Base-by-base conservation (phyloP, 2,329 filamentous ascomycete genomes). In the Apiospora kogelbergensis region DNA sequence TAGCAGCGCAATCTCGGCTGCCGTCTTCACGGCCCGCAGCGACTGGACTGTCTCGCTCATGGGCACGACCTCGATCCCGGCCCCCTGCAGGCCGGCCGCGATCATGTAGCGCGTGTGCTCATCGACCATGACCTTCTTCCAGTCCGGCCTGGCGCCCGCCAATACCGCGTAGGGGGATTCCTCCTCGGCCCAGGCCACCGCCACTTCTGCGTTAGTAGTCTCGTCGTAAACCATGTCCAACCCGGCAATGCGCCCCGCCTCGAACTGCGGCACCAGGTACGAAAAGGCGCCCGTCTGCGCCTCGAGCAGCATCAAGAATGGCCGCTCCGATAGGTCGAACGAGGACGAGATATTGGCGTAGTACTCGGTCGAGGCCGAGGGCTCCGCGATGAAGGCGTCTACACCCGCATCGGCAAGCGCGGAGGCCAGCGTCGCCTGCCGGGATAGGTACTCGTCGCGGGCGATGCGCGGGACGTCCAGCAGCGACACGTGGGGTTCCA, bases 71-170 rank as follows among this genome's bases (percentile, higher is more conserved):
- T 76, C 73, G 44, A 78, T 53, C 20, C 76, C 75, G 40, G 73
- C 74, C 9, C 65, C 48, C 68, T 74, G 68, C 26, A 78, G 72
- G 1, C 75, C 76, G 0, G 75, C 74, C 2, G 74, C 75, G n/a
- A 77, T 76, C 75, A 76, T 77, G 70, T 73, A 75, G 20, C 76
- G 64, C 44, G 70, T 57, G 66, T 78, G 76, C 69, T 78, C 76
- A 66, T 78, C 76, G 37, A 78, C 41, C 73, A 78, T 76, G 71
- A 77, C 67, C 67, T 68, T 75, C 20, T 44, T 65, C 70, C 70
- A 73, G n/a, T 72, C 69, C 7, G 72, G 70, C 11, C 26, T 7
- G 11, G 66, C 72, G 44, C 53, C 41, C 15, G 73, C 70, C 30
- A 78, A 68, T 6, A 76, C 74, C 53, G 71, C 67, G 66, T 77